Evolutionary conservation across 495 filamentous ascomycete genomes (phyloP).

Genomic region (Talaromyces liani): DNA sequence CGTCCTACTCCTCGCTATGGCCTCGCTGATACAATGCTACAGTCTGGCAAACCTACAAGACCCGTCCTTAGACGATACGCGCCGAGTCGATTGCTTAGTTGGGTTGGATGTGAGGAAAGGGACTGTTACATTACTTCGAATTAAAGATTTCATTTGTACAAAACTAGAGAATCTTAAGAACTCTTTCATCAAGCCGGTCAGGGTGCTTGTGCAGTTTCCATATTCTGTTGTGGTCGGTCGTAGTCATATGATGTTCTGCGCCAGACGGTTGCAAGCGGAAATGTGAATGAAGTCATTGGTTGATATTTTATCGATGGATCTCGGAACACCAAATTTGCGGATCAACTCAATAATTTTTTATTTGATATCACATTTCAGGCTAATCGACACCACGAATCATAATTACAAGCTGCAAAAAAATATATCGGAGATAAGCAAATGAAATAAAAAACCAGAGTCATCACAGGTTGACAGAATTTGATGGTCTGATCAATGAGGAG

Average conservation of each 20-base stretch:
- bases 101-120: background rate
- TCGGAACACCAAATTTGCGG: constrained; percentile 38
- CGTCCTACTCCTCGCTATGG: background rate
- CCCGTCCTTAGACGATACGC: constrained; percentile 15
- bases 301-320: constrained; percentile 21
- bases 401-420: background rate
- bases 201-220: background rate
- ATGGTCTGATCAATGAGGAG: constrained; percentile 24
- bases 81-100: background rate
- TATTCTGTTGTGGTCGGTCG: background rate
- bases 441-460: background rate
- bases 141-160: constrained; percentile 10
- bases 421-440: background rate
- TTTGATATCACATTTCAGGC: background rate
- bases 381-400: background rate
- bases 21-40: constrained; percentile 21
- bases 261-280: constrained; percentile 10
- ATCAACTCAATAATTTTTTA: background rate
- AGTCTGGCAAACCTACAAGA: constrained; percentile 88
- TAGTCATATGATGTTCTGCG: background rate
- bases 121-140: constrained; percentile 4
- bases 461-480: background rate
- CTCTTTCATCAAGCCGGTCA: background rate
- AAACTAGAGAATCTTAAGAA: constrained; percentile 7
- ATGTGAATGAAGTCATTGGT: constrained; percentile 47